These are phyloP conservation scores for Cladophialophora yegresii DNA, from an alignment of 2,329 filamentous ascomycete species.

Conservation along the genomic window DNA sequence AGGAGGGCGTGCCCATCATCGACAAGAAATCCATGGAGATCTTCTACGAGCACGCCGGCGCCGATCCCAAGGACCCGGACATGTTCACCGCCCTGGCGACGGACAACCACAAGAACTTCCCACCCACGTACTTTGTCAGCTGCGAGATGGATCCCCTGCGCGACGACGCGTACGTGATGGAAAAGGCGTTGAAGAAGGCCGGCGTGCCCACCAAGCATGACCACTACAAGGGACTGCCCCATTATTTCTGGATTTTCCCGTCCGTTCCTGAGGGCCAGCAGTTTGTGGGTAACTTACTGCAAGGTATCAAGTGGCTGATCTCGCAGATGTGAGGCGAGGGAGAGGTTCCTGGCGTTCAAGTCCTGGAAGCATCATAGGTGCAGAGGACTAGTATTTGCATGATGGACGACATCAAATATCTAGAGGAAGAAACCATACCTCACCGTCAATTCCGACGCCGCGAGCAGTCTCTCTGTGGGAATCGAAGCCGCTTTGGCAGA, in stretches of 20 bases:
- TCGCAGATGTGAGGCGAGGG: constrained; percentile 21
- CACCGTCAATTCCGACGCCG: neutral
- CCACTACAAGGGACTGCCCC: constrained; percentile 32
- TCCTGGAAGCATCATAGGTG: no score
- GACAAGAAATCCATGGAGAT: constrained; percentile 31
- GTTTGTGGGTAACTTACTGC: constrained; percentile 32
- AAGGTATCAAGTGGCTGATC: constrained; percentile 33
- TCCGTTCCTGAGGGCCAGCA: constrained; percentile 32
- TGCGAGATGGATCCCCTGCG: constrained; percentile 34
- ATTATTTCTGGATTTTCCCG: constrained; percentile 37
- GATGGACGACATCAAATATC: neutral
- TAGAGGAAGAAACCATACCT: neutral
- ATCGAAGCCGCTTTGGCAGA: neutral
- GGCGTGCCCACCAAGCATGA: constrained; percentile 35
- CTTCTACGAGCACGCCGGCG: constrained; percentile 30
- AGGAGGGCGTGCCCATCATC: constrained; percentile 43
- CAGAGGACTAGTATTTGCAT: neutral
- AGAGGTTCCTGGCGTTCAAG: neutral
- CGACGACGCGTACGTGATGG: constrained; percentile 36
- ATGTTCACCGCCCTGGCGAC: constrained; percentile 32
- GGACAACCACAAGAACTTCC: constrained; percentile 35
- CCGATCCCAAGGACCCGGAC: constrained; percentile 28
- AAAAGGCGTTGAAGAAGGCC: constrained; percentile 34
- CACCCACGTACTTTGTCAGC: constrained; percentile 33
- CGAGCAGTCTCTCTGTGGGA: neutral